Base-by-base conservation (phyloP, 2,329 filamentous ascomycete species). In the Aspergillus sp. region DNA sequence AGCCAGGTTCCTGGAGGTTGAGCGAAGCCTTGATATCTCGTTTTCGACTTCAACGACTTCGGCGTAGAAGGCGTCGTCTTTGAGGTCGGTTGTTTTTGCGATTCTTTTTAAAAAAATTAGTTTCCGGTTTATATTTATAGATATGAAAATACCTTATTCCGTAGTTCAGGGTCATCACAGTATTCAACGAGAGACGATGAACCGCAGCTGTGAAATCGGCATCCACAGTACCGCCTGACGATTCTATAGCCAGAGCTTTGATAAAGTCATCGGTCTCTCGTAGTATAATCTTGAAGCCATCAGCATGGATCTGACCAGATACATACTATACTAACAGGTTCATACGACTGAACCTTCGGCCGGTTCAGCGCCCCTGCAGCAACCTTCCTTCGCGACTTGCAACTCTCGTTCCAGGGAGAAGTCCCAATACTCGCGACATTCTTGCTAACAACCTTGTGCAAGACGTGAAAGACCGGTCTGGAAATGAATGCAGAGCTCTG, bases 381-480 rank as follows among this genome's bases (percentile, higher is more conserved):
- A 22, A 53, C 24, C 51, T 53, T 53, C 2, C 51, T 12, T 9
- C 51, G 40, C n/a, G 42, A 44, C 4, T 53, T 53, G 22, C 51
- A 53, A 19, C 51, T 53, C 41, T 46, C 51, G 22, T 53, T 37
- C 51, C 51, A 53, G 4, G 51, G 51, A n/a, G 40, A 45, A 5
- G 41, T 53, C 3, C 51, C 51, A 6, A 53, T 46, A 22, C 51
- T 53, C 0, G 51, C 51, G 4, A 53, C 51, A n/a, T 37, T 53
- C 40, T 53, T 53, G 20, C 51, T 53, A 4, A 53, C 51, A 11
- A 33, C 30, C 30, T 49, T 49, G 27, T 49, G 46, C 22, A 49
- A 37, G 30, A 49, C 27, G n/a, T 49, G 46, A 7, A 49, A 49
- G 15, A 49, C 13, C 2, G 46, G 46, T 8, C 46, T 49, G 4